phyloP scores from a whole-genome alignment of 73 alveolate genomes.

The Paramecium sonneborni region DNA sequence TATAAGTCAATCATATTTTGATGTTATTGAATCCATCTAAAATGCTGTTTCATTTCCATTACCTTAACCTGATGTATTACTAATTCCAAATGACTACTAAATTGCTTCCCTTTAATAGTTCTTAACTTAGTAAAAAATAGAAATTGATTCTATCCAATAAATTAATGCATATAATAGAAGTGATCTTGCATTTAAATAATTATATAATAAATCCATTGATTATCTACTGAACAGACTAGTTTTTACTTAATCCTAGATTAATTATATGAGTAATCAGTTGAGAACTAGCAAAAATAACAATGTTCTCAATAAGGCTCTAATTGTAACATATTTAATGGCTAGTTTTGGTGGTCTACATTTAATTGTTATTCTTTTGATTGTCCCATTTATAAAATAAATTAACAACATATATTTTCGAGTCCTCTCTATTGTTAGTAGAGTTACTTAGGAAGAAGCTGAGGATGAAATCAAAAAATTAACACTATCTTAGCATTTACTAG shows the following conservation, averaged over 20 bases:
- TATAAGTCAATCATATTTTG: background rate
- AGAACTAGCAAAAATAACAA: background rate
- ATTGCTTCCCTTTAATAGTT: background rate
- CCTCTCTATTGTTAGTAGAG: background rate
- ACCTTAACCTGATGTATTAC: background rate
- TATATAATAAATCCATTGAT: constrained; percentile 1
- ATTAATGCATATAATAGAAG: background rate
- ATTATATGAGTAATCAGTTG: background rate
- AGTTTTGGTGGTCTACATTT: constrained; percentile 24
- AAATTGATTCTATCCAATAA: background rate
- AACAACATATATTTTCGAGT: constrained; percentile 28
- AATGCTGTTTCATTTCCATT: background rate
- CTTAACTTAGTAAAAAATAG: constrained; percentile 32
- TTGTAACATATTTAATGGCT: constrained; percentile 4
- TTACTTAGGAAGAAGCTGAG: constrained; percentile 3
- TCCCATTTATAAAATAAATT: constrained; percentile 30
- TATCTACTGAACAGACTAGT: constrained; percentile 1
- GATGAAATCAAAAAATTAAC: constrained; percentile 52
- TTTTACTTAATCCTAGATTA: background rate
- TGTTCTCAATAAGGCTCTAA: background rate
- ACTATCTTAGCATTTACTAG: background rate
- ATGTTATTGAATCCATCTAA: background rate
- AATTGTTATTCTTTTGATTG: background rate
- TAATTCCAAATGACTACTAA: background rate
- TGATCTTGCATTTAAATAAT: background rate